Base-by-base conservation (phyloP, 2,329 filamentous ascomycete species). In the Cytospora leucostoma region DNA sequence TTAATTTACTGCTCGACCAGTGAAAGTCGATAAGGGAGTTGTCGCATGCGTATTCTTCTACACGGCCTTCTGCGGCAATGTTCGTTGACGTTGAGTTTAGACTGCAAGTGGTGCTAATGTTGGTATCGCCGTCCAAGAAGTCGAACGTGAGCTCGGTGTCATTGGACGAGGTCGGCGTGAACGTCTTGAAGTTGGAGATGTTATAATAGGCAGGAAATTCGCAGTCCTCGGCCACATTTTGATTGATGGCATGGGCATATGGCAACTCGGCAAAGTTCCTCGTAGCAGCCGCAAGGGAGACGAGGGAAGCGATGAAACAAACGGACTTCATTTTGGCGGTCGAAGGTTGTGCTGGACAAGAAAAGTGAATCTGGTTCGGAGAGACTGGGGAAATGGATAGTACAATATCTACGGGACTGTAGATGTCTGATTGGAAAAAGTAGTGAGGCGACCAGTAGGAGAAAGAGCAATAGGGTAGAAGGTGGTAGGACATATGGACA, bases 11-110 rank as follows among this genome's bases (percentile, higher is more conserved):
- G 37, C 71, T 68, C 52, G 73, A 60, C 74, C 74, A 83, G 66
- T 82, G 77, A 65, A 84, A 84, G 64, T 78, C 71, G 65, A 80
- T 72, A 10, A 70, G 59, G 0, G 57, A 11, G 68, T 80, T 70
- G 51, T 80, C 76, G 68, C 82, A 84, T 21, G 76, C 69, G 60
- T 75, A 83, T 44, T 80, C 73, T 11, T 74, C 68, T 1, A 74
- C 71, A 4, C 72, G 68, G 32, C 71, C 72, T 17, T 68, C 61
- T 5, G 71, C 68, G 51, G 68, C 72, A 27, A 75, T 71, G 10
- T 78, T 73, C 40, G 67, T 67, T 3, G 80, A 81, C 7, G 74
- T 75, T 19, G 74, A 72, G 69, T 83, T 80, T 69, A 74, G 76
- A 44, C 74, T 71, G 71, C 82, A 84, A 1, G 66, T 64, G 11